Conservation (phyloP, 495 filamentous ascomycete genomes). For the Alectoria sarmentosa region DNA sequence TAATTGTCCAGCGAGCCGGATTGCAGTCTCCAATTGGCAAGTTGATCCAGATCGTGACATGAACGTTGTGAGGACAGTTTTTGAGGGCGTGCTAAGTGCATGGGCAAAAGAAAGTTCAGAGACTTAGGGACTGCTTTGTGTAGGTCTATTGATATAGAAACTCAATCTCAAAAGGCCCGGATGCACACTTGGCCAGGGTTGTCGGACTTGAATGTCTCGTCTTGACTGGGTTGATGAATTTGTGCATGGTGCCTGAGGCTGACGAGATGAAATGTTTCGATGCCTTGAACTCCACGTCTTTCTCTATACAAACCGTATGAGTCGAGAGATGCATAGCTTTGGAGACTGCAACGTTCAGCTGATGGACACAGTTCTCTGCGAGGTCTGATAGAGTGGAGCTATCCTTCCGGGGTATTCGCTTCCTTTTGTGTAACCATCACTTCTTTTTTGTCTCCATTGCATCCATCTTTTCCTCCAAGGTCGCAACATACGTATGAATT, state of each 20-base stretch:
- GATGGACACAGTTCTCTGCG: not conserved
- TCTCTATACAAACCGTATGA: not conserved
- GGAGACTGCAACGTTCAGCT: not conserved
- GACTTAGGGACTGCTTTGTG: not conserved
- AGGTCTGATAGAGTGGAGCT: not conserved
- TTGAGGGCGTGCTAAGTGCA: constrained; percentile 30
- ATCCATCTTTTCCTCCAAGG: constrained; percentile 77
- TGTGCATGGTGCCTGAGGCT: not conserved
- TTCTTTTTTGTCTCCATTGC: constrained; percentile 57
- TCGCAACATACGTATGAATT: constrained; percentile 72
- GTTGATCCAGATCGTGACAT: constrained; percentile 51
- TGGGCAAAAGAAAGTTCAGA: not conserved
- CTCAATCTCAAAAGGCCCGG: not conserved
- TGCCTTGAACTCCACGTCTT: not conserved
- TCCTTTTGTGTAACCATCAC: constrained; percentile 3
- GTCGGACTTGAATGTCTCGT: not conserved
- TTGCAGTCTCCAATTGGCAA: constrained; percentile 83
- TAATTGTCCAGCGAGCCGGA: constrained; percentile 60
- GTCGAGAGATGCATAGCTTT: not conserved
- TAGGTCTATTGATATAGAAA: not conserved
- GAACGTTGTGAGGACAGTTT: constrained; percentile 41
- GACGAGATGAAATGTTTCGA: not conserved
- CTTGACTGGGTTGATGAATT: not conserved
- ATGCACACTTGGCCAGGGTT: not conserved
- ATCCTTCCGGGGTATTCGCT: not conserved